Evolutionary conservation across 305 asterid genomes (phyloP).

Genomic region (Ruellia speciosa): DNA sequence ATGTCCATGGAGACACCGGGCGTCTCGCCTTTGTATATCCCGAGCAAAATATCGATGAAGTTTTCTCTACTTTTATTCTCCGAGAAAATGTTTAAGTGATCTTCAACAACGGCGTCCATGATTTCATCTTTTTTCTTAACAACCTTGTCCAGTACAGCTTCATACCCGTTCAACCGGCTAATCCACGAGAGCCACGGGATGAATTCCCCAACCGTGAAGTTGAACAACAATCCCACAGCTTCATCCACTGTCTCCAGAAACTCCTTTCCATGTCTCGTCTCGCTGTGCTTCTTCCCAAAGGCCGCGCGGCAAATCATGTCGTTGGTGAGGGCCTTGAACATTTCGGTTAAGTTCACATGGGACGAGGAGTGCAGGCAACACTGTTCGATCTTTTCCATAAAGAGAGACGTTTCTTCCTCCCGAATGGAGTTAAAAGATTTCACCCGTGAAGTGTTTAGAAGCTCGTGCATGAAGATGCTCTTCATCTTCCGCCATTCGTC

Average conservation of each 20-base stretch:
- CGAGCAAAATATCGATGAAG: constrained; percentile 44
- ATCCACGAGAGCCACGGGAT: constrained; percentile 38
- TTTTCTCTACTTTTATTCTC: constrained; percentile 21
- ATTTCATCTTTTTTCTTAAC: constrained; percentile 28
- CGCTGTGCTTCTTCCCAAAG: constrained; percentile 19
- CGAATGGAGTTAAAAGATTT: constrained; percentile 16
- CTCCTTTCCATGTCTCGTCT: not conserved
- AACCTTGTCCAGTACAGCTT: constrained; percentile 23
- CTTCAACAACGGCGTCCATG: constrained; percentile 28
- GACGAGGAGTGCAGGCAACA: not conserved
- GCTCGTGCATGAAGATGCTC: constrained; percentile 12
- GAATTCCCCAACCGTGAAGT: constrained; percentile 24
- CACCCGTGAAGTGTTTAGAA: constrained; percentile 14
- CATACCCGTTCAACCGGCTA: constrained; percentile 31
- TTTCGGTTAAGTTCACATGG: constrained; percentile 9
- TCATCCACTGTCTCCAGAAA: no score
- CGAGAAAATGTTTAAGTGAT: not conserved
- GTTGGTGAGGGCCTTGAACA: constrained; percentile 5
- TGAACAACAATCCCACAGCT: no score
- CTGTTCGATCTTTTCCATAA: constrained; percentile 15
- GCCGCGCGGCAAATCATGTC: constrained; percentile 21
- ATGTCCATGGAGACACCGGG: constrained; percentile 32
- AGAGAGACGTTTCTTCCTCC: constrained; percentile 20
- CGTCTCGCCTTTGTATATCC: constrained; percentile 25
- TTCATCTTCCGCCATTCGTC: not conserved